These are phyloP conservation scores for Croton setiger DNA, from an alignment of 441 rosid genomes.

Conservation along the genomic window DNA sequence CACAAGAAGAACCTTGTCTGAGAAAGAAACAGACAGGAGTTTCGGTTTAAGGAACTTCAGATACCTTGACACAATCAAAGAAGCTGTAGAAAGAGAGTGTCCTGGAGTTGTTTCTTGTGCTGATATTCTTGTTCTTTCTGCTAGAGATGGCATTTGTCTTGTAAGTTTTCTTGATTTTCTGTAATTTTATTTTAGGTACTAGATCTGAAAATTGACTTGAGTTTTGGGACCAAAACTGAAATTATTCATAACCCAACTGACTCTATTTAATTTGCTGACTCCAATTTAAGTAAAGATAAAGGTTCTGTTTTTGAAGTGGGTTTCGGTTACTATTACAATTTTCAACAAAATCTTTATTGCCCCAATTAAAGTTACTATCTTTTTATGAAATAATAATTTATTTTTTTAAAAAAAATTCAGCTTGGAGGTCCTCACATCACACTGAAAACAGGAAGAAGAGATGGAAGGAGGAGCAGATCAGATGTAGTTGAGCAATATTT, in stretches of 20 bases:
- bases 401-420: constrained; percentile 29
- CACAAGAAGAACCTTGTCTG: constrained; percentile 86
- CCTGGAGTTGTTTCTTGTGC: constrained; percentile 93
- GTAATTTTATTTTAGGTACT: background rate
- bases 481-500: constrained; percentile 70
- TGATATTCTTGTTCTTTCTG: constrained; percentile 86
- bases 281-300: background rate
- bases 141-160: constrained; percentile 80
- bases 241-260: background rate
- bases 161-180: constrained; percentile 29
- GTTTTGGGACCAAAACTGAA: background rate
- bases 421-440: constrained; percentile 92
- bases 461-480: constrained; percentile 81
- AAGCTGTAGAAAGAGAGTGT: constrained; percentile 93
- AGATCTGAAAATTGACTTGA: constrained; percentile 9
- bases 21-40: constrained; percentile 96
- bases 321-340: background rate
- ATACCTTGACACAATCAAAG: constrained; percentile 81
- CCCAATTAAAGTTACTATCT: too few species aligned
- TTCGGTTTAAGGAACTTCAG: constrained; percentile 95
- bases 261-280: background rate
- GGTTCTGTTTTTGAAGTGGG: background rate
- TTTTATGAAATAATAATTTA: background rate
- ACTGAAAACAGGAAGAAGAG: constrained; percentile 89
- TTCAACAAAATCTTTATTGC: too few species aligned